A percentile compares a stretch with the other conserved stretches of the same genome.
phyloP scores from a whole-genome alignment of 345 rosid genomes.

The Pistacia integerrima region DNA sequence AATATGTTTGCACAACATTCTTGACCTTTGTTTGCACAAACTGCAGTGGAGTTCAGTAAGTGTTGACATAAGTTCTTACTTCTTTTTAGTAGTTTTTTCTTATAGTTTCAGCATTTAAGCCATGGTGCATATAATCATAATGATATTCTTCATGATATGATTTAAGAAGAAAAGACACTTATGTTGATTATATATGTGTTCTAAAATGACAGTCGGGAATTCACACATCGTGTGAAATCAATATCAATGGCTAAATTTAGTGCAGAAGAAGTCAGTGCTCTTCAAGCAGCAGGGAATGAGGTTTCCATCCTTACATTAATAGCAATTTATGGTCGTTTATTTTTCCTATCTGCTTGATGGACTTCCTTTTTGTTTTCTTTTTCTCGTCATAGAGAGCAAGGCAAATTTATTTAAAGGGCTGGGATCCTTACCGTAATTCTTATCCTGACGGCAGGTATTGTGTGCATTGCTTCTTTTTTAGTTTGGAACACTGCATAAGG shows the following conservation, averaged over 20 bases:
- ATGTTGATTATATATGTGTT: not conserved
- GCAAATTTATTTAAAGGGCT: conserved; percentile 64
- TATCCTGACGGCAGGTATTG: conserved; percentile 82
- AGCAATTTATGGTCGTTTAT: not conserved
- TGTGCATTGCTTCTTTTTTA: conserved; percentile 13
- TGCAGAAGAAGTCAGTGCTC: conserved; percentile 74
- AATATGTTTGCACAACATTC: conserved; percentile 92
- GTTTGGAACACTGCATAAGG: conserved; percentile 1
- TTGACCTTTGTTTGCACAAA: conserved; percentile 82
- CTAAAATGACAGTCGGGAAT: conserved; percentile 65
- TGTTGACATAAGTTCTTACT: conserved; percentile 9
- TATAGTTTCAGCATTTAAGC: not conserved
- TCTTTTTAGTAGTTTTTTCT: not conserved
- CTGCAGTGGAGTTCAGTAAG: conserved; percentile 90
- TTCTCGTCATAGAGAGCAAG: conserved; percentile 63
- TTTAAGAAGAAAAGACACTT: not conserved
- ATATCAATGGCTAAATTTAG: conserved; percentile 90
- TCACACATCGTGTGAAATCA: conserved; percentile 90
- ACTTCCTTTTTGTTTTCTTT: not conserved
- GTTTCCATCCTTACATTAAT: conserved; percentile 30
- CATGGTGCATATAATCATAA: not conserved
- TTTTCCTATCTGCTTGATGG: conserved; percentile 19
- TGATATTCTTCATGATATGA: not conserved
- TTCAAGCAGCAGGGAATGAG: conserved; percentile 87
- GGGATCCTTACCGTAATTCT: conserved; percentile 71